Evolutionary conservation across 257 asterid species (phyloP).

Genomic region (Fraxinus americana): DNA sequence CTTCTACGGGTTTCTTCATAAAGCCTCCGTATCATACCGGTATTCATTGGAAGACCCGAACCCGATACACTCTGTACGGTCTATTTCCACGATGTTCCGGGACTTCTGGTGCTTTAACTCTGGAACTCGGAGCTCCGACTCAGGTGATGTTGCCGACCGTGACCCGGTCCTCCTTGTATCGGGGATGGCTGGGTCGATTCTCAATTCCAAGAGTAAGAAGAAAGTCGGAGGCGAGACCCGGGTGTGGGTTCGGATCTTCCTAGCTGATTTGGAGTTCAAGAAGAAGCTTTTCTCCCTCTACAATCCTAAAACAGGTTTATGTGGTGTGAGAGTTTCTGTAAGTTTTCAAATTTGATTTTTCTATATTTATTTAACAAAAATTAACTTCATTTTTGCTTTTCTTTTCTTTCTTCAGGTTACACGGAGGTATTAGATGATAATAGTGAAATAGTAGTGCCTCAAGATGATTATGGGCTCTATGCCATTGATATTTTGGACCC

Average conservation of each 20-base stretch:
- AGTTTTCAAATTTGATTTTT: background rate
- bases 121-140: conserved; percentile 33
- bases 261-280: conserved; percentile 84
- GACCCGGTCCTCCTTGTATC: conserved; percentile 80
- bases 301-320: conserved; percentile 61
- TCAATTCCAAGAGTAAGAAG: conserved; percentile 73
- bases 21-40: background rate
- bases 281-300: conserved; percentile 73
- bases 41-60: background rate
- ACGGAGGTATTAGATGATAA: conserved; percentile 74
- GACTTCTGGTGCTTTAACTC: conserved; percentile 49
- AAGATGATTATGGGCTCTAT: conserved; percentile 93
- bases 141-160: conserved; percentile 53
- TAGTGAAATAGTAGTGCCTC: conserved; percentile 75
- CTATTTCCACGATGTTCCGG: conserved; percentile 33
- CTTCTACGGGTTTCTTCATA: background rate
- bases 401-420: conserved; percentile 54
- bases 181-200: conserved; percentile 83
- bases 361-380: background rate
- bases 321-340: background rate
- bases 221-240: conserved; percentile 64
- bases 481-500: conserved; percentile 98
- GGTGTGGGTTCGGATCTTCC: conserved; percentile 82
- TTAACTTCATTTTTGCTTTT: background rate
- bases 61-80: background rate